A percentile compares a stretch with the other conserved stretches of the same genome.
phyloP scores from a whole-genome alignment of 2,329 filamentous ascomycete genomes.

The Cytospora chrysosperma region DNA sequence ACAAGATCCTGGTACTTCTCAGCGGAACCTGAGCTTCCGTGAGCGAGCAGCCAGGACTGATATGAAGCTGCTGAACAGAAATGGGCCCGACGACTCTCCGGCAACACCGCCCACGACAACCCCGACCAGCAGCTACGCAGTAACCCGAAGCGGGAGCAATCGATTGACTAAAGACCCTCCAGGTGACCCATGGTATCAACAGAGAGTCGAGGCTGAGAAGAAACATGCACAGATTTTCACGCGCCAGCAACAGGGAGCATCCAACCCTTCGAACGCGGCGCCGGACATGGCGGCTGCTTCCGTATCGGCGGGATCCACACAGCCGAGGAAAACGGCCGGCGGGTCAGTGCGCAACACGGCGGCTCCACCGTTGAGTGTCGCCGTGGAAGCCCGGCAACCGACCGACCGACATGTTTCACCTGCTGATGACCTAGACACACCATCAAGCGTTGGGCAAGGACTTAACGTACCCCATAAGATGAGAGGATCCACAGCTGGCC shows the following conservation, averaged over 20 bases:
- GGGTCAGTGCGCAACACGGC: constrained; percentile 23
- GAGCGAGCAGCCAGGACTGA: constrained; percentile 53
- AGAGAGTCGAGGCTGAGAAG: constrained; percentile 44
- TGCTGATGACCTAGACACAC: constrained; percentile 25
- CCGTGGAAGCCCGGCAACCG: constrained; percentile 10
- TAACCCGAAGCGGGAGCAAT: constrained; percentile 53
- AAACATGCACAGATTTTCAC: constrained; percentile 26
- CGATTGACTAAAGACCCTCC: constrained; percentile 59
- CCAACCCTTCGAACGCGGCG: constrained; percentile 3
- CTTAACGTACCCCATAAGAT: constrained; percentile 26
- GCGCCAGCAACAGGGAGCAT: constrained; percentile 4
- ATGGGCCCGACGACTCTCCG: constrained; percentile 27
- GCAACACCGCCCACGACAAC: constrained; percentile 32
- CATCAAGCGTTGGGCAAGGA: constrained; percentile 26
- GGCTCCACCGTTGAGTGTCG: constrained; percentile 17
- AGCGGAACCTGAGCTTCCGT: constrained; percentile 60
- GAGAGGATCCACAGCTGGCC: constrained; percentile 21
- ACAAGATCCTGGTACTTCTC: constrained; percentile 40
- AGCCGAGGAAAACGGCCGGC: constrained; percentile 14
- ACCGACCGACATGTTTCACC: constrained; percentile 18
- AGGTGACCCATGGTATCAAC: constrained; percentile 47
- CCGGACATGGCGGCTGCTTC: constrained; percentile 18
- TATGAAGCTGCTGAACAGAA: constrained; percentile 34
- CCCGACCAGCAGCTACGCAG: constrained; percentile 37
- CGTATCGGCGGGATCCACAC: constrained; percentile 14